Conservation (phyloP, 2,329 filamentous ascomycete species). For the Juglanconis sp. region DNA sequence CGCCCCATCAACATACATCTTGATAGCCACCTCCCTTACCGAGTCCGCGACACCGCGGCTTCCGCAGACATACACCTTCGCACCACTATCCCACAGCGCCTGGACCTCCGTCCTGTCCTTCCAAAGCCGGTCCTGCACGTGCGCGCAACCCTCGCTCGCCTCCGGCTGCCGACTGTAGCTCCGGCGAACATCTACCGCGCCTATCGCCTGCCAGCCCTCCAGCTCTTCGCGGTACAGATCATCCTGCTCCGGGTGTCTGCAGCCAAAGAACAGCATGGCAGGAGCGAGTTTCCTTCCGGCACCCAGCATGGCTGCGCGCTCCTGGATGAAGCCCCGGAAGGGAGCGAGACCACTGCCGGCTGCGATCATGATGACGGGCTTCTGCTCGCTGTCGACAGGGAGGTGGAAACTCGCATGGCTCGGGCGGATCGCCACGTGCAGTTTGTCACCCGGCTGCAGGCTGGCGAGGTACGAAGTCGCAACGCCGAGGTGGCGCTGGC, state of each 20-base stretch:
- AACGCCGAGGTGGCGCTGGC: slow-evolving; percentile 50
- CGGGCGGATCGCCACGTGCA: slow-evolving; percentile 48
- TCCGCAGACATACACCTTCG: slow-evolving; percentile 62
- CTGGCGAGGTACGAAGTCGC: slow-evolving; percentile 53
- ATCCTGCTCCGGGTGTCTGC: slow-evolving; percentile 52
- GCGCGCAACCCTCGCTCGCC: slow-evolving; percentile 29
- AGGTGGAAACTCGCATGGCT: slow-evolving; percentile 45
- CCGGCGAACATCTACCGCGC: slow-evolving; percentile 58
- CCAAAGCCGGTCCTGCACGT: slow-evolving; percentile 49
- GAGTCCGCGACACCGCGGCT: slow-evolving; percentile 41
- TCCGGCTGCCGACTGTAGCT: slow-evolving; percentile 56
- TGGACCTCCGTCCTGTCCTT: slow-evolving; percentile 33
- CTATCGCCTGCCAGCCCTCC: slow-evolving; percentile 54
- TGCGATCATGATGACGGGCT: slow-evolving; percentile 48
- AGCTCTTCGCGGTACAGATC: slow-evolving; percentile 59
- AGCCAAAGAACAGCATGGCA: slow-evolving; percentile 65
- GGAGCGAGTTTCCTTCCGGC: slow-evolving; percentile 52
- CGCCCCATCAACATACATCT: slow-evolving; percentile 32
- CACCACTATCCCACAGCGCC: slow-evolving; percentile 33
- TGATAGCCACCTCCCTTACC: slow-evolving; percentile 34
- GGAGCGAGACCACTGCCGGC: slow-evolving; percentile 57
- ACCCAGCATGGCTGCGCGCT: slow-evolving; percentile 50
- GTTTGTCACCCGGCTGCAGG: slow-evolving; percentile 39
- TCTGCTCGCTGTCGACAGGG: slow-evolving; percentile 40
- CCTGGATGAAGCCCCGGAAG: slow-evolving; percentile 60